Percentiles rank a stretch among this genome's conserved stretches.
phyloP scores from a whole-genome alignment of 352 stramenopile species.

The Phytophthora pini region DNA sequence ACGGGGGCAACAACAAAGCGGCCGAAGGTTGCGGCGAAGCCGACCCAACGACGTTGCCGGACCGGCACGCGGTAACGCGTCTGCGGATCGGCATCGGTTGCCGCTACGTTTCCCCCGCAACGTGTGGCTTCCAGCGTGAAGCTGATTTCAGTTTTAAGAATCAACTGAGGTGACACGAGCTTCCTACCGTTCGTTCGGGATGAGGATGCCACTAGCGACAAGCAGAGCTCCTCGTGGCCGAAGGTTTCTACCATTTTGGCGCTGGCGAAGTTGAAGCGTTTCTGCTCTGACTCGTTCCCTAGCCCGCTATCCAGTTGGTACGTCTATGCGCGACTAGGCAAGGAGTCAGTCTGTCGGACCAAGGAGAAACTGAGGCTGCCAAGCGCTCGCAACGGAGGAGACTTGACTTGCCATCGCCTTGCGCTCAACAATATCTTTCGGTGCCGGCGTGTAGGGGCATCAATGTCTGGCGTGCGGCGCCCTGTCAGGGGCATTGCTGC shows the following conservation, averaged over 20 bases:
- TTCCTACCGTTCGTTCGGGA: no score
- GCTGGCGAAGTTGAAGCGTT: conserved; percentile 13
- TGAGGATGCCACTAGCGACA: no score
- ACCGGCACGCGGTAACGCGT: conserved; percentile 11
- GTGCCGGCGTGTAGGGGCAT: not conserved
- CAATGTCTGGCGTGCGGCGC: conserved; percentile 3
- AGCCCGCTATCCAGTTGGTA: conserved; percentile 27
- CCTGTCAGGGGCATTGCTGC: not conserved
- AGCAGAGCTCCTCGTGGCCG: conserved; percentile 12
- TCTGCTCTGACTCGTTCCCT: conserved; percentile 22
- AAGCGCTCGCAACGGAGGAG: conserved; percentile 1
- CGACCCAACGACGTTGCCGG: conserved; percentile 12
- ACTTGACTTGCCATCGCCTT: conserved; percentile 5
- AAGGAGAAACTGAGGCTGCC: conserved; percentile 15
- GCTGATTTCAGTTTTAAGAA: not conserved
- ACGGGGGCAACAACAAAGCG: not conserved
- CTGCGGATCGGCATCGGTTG: not conserved
- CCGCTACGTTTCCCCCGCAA: no score
- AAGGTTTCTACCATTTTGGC: conserved; percentile 16
- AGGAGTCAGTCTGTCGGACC: conserved; percentile 20
- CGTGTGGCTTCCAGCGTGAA: no score
- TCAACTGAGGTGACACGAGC: no score
- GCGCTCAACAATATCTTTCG: conserved; percentile 24
- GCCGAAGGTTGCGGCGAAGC: conserved; percentile 13
- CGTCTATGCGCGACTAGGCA: conserved; percentile 4